Evolutionary conservation across 441 rosid genomes (phyloP).

Genomic region (Eutrema salsugineum): DNA sequence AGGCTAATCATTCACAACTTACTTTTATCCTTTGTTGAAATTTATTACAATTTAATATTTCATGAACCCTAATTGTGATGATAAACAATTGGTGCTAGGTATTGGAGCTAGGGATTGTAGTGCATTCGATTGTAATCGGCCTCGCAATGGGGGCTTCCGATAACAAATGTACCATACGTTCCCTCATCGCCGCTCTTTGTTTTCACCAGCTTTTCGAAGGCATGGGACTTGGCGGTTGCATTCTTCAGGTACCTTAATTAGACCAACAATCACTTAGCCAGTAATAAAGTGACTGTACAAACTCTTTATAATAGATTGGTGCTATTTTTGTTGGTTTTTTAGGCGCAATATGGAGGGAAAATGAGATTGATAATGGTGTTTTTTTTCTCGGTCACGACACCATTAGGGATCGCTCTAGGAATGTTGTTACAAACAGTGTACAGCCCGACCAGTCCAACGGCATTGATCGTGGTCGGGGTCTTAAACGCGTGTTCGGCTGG

Average conservation of each 20-base stretch:
- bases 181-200: conserved; percentile 47
- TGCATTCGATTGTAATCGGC: conserved; percentile 53
- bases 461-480: conserved; percentile 36
- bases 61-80: not conserved
- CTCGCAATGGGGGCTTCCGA: conserved; percentile 44
- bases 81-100: conserved; percentile 25
- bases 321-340: not conserved
- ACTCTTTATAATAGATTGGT: not conserved
- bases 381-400: conserved; percentile 20
- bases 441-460: conserved; percentile 24
- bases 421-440: conserved; percentile 18
- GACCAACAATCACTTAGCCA: not conserved
- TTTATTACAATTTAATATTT: not conserved
- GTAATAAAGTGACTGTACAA: not conserved
- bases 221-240: conserved; percentile 56
- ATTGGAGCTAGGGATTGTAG: conserved; percentile 49
- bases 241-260: conserved; percentile 15
- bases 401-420: conserved; percentile 20
- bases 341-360: conserved; percentile 17
- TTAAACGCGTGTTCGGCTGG: conserved; percentile 47
- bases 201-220: conserved; percentile 60
- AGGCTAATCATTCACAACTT: not conserved
- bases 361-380: not conserved
- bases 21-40: too few species aligned
- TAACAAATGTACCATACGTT: conserved; percentile 44